phyloP scores from a whole-genome alignment of 805 yeast genomes.

The Starmerella asiatica region DNA sequence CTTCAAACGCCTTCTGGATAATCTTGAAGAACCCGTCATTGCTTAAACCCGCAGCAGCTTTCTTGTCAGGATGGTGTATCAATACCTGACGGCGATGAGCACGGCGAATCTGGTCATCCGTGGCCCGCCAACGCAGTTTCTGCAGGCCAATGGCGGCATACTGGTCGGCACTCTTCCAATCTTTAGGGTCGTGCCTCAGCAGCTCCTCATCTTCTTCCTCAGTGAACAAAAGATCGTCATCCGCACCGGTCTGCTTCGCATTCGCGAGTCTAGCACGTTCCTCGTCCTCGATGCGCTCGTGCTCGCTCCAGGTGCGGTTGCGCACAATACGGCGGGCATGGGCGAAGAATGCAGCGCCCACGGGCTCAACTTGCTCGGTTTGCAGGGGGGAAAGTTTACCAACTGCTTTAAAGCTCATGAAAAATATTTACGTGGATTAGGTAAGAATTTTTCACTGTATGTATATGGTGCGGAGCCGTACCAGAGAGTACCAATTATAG shows the following conservation, averaged over 20 bases:
- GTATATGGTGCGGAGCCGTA: not conserved
- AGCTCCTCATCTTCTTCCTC: constrained; percentile 64
- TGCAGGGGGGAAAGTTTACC: constrained; percentile 24
- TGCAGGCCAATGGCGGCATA: constrained; percentile 92
- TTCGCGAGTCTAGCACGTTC: constrained; percentile 48
- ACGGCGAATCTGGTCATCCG: constrained; percentile 82
- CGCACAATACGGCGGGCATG: constrained; percentile 92
- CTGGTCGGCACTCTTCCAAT: constrained; percentile 94
- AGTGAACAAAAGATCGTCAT: constrained; percentile 32
- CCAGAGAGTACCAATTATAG: not conserved
- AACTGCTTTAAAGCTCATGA: constrained; percentile 22
- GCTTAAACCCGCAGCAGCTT: constrained; percentile 76
- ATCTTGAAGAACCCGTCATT: constrained; percentile 96
- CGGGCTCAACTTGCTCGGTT: constrained; percentile 76
- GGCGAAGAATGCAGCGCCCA: constrained; percentile 88
- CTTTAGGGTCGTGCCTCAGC: constrained; percentile 86
- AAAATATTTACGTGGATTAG: not conserved
- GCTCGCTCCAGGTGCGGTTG: constrained; percentile 98
- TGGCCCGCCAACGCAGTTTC: constrained; percentile 80
- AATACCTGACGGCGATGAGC: constrained; percentile 95
- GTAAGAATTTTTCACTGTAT: not conserved
- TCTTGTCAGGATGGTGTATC: constrained; percentile 97
- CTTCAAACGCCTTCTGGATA: constrained; percentile 92
- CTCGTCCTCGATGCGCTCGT: constrained; percentile 84
- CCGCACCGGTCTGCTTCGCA: constrained; percentile 44